Percentiles rank a stretch among this genome's conserved stretches.
phyloP scores from a whole-genome alignment of 1,139 yeast species.

The Ogataea hybrid region DNA sequence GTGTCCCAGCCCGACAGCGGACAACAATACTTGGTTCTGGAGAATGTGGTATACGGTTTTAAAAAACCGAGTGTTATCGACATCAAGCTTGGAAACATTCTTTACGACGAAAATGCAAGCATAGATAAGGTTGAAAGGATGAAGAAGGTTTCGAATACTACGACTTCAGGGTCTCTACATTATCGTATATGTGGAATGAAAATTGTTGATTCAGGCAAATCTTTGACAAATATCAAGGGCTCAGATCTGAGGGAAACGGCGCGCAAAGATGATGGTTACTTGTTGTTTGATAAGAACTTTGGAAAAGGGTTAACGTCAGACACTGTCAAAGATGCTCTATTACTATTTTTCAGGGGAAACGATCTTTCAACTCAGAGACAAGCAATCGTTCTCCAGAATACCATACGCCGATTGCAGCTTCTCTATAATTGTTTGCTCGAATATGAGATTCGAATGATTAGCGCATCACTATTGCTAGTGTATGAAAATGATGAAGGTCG shows the following conservation, averaged over 20 bases:
- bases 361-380: constrained; percentile 33
- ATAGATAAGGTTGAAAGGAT: constrained; percentile 63
- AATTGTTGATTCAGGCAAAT: constrained; percentile 32
- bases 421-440: constrained; percentile 62
- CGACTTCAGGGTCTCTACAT: constrained; percentile 78
- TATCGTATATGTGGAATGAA: constrained; percentile 91
- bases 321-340: constrained; percentile 48
- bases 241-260: constrained; percentile 24
- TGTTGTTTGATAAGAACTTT: constrained; percentile 60
- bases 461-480: constrained; percentile 72
- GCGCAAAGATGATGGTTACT: constrained; percentile 35
- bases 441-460: constrained; percentile 63
- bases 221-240: constrained; percentile 17
- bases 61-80: constrained; percentile 72
- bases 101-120: constrained; percentile 62
- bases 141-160: constrained; percentile 56
- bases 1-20: constrained; percentile 13
- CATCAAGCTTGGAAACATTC: constrained; percentile 70
- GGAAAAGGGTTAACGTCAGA: constrained; percentile 58
- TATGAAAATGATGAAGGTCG: constrained; percentile 63
- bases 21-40: constrained; percentile 52
- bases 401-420: constrained; percentile 57
- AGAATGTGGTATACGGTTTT: constrained; percentile 65
- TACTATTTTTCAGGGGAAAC: constrained; percentile 47
- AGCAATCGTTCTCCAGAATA: constrained; percentile 38